phyloP scores from a whole-genome alignment of 768 basidiomycete genomes.

The Agaricus sinodeliciosus region DNA sequence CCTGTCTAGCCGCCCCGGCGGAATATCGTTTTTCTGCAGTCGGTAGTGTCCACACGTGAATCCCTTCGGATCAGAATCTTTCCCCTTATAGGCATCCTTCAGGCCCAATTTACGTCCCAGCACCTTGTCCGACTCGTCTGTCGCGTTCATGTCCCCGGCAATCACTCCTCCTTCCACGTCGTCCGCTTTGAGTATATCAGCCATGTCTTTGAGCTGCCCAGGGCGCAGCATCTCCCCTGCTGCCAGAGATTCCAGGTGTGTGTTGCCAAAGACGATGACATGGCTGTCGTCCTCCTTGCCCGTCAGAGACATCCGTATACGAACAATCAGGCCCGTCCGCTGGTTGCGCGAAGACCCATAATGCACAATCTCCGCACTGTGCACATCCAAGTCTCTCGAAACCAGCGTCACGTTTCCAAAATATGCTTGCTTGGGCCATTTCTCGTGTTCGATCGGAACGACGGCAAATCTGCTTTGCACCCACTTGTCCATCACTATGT shows the following conservation, averaged over 20 bases:
- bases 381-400: constrained; percentile 46
- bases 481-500: constrained; percentile 55
- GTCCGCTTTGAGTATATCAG: constrained; percentile 40
- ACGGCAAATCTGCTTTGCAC: constrained; percentile 53
- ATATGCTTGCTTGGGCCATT: constrained; percentile 43
- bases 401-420: constrained; percentile 75
- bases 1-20: constrained; percentile 58
- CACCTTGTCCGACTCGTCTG: constrained; percentile 36
- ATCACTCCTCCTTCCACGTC: constrained; percentile 53
- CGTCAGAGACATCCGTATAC: constrained; percentile 39
- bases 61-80: constrained; percentile 36
- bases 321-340: constrained; percentile 51
- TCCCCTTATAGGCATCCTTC: constrained; percentile 51
- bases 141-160: constrained; percentile 70
- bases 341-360: constrained; percentile 45
- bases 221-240: constrained; percentile 33
- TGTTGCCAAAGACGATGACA: constrained; percentile 60
- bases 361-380: constrained; percentile 40
- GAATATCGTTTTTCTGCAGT: constrained; percentile 24
- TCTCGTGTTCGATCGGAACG: constrained; percentile 42
- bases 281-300: constrained; percentile 28
- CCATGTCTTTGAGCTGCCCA: constrained; percentile 47
- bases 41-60: constrained; percentile 73
- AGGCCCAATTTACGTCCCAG: constrained; percentile 42
- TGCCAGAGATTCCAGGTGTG: constrained; percentile 65